These are phyloP conservation scores for Eutypa lata DNA, from an alignment of 2,329 filamentous ascomycete species.

Conservation along the genomic window DNA sequence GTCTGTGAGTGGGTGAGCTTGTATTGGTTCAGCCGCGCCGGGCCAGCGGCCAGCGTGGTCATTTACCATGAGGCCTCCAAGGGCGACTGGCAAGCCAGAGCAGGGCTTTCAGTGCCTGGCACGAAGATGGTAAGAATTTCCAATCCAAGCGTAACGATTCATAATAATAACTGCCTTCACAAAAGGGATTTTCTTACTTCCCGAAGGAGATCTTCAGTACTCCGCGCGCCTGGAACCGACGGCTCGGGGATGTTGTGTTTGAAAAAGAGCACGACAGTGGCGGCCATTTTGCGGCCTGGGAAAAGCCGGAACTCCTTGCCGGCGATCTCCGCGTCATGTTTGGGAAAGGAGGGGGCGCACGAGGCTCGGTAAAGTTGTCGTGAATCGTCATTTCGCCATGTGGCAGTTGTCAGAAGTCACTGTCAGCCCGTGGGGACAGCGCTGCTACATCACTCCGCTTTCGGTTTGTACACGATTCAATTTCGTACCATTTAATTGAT, in stretches of 20 bases:
- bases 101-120: not conserved
- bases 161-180: too few relatives aligned
- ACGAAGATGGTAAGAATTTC: not conserved
- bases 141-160: conserved; percentile 4
- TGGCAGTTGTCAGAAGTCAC: too few relatives aligned
- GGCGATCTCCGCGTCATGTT: conserved; percentile 25
- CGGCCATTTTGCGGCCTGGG: conserved; percentile 50
- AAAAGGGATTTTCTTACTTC: conserved; percentile 46
- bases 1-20: conserved; percentile 72
- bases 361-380: too few relatives aligned
- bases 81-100: conserved; percentile 41
- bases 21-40: conserved; percentile 68
- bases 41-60: conserved; percentile 58
- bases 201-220: conserved; percentile 47
- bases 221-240: conserved; percentile 47
- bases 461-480: too few relatives aligned
- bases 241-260: conserved; percentile 49
- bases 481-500: too few relatives aligned
- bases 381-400: too few relatives aligned
- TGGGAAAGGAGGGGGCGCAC: too few relatives aligned
- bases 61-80: conserved; percentile 68
- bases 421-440: too few relatives aligned
- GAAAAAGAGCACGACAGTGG: conserved; percentile 38
- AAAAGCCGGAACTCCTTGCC: conserved; percentile 42
- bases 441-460: too few relatives aligned